Conservation (phyloP, 805 yeast species). For the Lachancea cidri region DNA sequence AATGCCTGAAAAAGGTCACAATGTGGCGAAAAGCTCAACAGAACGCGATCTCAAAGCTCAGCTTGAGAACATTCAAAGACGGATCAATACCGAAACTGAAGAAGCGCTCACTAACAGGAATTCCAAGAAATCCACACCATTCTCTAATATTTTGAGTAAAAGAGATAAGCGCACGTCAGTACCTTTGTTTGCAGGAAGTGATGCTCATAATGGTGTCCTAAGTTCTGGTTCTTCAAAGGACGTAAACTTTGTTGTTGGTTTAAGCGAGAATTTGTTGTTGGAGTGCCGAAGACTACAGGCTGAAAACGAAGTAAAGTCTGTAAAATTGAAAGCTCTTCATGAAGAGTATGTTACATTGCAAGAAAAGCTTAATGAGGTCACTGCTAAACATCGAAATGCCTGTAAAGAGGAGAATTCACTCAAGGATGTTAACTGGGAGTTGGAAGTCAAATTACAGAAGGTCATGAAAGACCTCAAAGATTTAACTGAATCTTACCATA, state of each 20-base stretch:
- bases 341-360: slow-evolving; percentile 38
- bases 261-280: slow-evolving; percentile 63
- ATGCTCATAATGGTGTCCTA: slow-evolving; percentile 25
- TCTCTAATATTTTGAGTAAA: slow-evolving; percentile 9
- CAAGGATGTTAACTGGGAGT: slow-evolving; percentile 60
- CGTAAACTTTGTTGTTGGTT: slow-evolving; percentile 65
- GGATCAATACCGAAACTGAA: slow-evolving; percentile 14
- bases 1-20: slow-evolving; percentile 1
- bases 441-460: slow-evolving; percentile 48
- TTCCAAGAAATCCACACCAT: slow-evolving; percentile 5
- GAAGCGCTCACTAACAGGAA: slow-evolving; percentile 5
- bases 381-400: slow-evolving; percentile 14
- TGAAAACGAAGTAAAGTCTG: slow-evolving; percentile 47
- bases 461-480: slow-evolving; percentile 29
- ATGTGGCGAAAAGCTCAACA: background rate
- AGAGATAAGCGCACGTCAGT: slow-evolving; percentile 14
- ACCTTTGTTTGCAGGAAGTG: slow-evolving; percentile 23
- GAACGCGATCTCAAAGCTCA: slow-evolving; percentile 13
- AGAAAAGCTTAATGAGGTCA: slow-evolving; percentile 14
- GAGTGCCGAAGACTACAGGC: slow-evolving; percentile 70
- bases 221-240: slow-evolving; percentile 44
- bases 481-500: slow-evolving; percentile 40
- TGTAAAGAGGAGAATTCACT: slow-evolving; percentile 39
- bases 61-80: slow-evolving; percentile 22
- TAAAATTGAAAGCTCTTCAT: slow-evolving; percentile 37